Conservation (phyloP, 352 stramenopile species). For the Globisporangium rhizosaccharum region DNA sequence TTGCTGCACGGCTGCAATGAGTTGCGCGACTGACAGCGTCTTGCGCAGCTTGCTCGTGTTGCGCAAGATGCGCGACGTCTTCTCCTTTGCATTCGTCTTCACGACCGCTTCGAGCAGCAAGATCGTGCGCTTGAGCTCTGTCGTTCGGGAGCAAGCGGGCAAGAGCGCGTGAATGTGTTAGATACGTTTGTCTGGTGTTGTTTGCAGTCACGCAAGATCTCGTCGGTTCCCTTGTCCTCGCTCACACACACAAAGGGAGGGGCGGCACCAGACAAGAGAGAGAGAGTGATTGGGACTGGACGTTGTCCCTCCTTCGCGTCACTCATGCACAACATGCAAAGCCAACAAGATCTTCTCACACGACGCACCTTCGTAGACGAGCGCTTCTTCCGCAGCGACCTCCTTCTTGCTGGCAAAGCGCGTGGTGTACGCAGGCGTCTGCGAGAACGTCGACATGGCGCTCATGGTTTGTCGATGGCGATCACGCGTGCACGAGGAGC, state of each 20-base stretch:
- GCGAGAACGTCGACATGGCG: conserved; percentile 66
- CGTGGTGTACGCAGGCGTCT: conserved; percentile 58
- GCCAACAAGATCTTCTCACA: too few relatives aligned
- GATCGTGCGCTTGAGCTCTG: conserved; percentile 77
- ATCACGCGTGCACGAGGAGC: not conserved
- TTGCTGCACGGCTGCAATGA: conserved; percentile 55
- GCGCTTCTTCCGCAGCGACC: conserved; percentile 44
- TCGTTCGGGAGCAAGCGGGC: not conserved
- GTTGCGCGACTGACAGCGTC: conserved; percentile 53
- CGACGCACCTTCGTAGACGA: conserved; percentile 58
- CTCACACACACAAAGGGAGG: not conserved
- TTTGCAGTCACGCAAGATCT: conserved; percentile 3
- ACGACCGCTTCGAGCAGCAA: conserved; percentile 65
- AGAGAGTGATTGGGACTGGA: not conserved
- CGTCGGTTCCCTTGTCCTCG: not conserved
- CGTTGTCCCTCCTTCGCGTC: too few relatives aligned
- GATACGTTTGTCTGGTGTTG: not conserved
- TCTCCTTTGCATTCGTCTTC: conserved; percentile 85
- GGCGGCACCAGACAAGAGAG: not conserved
- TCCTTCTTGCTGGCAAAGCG: conserved; percentile 36
- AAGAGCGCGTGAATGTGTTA: not conserved
- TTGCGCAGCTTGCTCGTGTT: conserved; percentile 80
- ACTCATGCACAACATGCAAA: too few relatives aligned
- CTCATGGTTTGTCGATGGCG: conserved; percentile 35
- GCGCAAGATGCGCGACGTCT: conserved; percentile 72